phyloP scores from a whole-genome alignment of 331 rosid genomes.

The Dryas integrifolia region DNA sequence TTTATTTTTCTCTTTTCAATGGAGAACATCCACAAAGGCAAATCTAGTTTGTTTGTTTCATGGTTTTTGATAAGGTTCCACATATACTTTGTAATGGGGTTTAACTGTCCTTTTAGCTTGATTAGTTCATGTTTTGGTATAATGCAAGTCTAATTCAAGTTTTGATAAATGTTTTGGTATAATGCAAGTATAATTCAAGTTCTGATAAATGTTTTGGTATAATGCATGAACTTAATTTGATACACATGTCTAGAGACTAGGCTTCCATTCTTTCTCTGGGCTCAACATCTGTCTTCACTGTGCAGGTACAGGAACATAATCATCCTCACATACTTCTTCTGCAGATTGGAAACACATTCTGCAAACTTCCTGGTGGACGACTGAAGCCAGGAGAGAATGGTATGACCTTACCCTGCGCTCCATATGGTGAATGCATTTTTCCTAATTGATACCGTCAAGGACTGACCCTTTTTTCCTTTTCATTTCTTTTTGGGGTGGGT shows the following conservation, averaged over 20 bases:
- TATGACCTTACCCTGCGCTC: conserved; percentile 18
- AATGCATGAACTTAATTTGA: neutral
- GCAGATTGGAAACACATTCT: conserved; percentile 96
- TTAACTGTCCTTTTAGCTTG: neutral
- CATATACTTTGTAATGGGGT: neutral
- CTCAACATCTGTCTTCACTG: conserved; percentile 13
- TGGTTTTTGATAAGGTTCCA: neutral
- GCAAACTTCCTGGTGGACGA: conserved; percentile 99
- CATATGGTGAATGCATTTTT: neutral
- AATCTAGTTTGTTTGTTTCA: neutral
- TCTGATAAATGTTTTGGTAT: neutral
- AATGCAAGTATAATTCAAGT: neutral
- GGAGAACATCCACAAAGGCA: neutral
- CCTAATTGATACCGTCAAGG: neutral
- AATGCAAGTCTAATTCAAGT: neutral
- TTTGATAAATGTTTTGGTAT: neutral
- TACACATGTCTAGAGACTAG: neutral
- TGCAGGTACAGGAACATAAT: conserved; percentile 97
- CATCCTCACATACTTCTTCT: conserved; percentile 97
- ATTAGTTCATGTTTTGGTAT: neutral
- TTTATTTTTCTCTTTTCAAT: neutral
- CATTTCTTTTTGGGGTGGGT: neutral
- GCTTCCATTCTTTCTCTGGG: conserved; percentile 13
- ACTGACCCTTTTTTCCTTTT: neutral
- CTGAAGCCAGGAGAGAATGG: conserved; percentile 99